Evolutionary conservation across 2,329 filamentous ascomycete genomes (phyloP), one percentile per base, ranked within the genome.

Genomic region (Aureobasidium pullulans): DNA sequence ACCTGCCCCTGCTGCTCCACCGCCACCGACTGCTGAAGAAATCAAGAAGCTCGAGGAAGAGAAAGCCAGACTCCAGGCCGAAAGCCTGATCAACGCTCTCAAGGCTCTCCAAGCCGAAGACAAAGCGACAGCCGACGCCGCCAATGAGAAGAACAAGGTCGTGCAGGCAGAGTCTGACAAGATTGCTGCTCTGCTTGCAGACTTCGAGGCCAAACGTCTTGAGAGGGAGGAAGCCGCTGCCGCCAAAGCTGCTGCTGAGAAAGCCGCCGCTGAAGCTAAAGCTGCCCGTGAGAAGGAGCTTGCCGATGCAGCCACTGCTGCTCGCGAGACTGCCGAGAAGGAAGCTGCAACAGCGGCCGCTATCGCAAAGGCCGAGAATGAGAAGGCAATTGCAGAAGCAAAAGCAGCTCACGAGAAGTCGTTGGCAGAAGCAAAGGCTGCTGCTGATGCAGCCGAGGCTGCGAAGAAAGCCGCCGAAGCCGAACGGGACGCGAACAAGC

Each of bases 371-470:
- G 63, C 63, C 1, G 79, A 79, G 59, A 74, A 73, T 59, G 76
- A 82, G 66, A 81, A 79, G 67, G 65, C 67, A 34, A 70, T 71
- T 11, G 69, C 71, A 61, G 72, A 74, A 8, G 50, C 50, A 37
- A 54, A 54, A 43, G 50, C 50, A 8, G 77, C 75, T 61, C 73
- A 73, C 9, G 74, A 79, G 49, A 80, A 80, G 62, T 81, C 81
- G 62, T 82, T 86, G 42, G 79, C 78, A 13, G 76, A 78, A 61
- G 79, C 78, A 1, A 76, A 78, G 62, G 76, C 75, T 36, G 77
- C 78, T 57, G 74, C 77, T 2, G 75, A 79, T 52, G 78, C 80
- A 64, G 75, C 78, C 9, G 79, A 79, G 58, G 74, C 76, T 66
- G 75, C 75, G 56, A 77, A 78, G 59, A 75, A 76, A 64, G 77